Evolutionary conservation across 2,329 filamentous ascomycete genomes (phyloP).

Genomic region (Sclerotinia nivalis): DNA sequence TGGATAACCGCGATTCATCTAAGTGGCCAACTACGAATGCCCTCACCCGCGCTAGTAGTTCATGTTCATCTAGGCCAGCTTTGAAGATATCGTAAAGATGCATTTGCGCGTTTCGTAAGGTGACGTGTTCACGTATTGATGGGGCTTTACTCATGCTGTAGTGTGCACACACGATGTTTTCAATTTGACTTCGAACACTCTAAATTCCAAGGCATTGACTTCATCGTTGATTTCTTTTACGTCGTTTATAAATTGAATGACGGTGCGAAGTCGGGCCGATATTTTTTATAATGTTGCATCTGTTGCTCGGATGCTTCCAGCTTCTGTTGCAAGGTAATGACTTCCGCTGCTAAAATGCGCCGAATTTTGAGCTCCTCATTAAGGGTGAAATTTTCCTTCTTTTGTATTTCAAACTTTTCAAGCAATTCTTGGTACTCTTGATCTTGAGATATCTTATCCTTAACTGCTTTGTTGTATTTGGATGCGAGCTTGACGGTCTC

Average conservation of each 20-base stretch:
- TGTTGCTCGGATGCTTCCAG: neutral
- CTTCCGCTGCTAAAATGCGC: neutral
- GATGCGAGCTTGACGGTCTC: neutral
- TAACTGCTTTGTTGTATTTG: neutral
- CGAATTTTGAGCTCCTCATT: neutral
- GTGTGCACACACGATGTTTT: too few species aligned
- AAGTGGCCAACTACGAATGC: neutral
- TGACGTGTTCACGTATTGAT: neutral
- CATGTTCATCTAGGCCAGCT: neutral
- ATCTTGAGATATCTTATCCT: neutral
- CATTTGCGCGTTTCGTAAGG: neutral
- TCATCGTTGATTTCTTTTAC: neutral
- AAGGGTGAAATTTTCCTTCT: neutral
- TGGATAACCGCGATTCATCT: neutral
- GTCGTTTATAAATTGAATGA: too few species aligned
- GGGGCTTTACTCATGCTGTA: neutral
- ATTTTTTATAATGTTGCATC: neutral
- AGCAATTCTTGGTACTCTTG: neutral
- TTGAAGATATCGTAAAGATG: neutral
- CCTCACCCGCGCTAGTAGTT: neutral
- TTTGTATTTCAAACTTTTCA: neutral
- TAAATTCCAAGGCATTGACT: rapidly evolving
- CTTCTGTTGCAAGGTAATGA: neutral
- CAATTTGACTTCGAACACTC: too few species aligned
- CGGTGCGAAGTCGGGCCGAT: neutral